Base-by-base conservation (phyloP, 768 basidiomycete genomes). In the Boletus bicolor region DNA sequence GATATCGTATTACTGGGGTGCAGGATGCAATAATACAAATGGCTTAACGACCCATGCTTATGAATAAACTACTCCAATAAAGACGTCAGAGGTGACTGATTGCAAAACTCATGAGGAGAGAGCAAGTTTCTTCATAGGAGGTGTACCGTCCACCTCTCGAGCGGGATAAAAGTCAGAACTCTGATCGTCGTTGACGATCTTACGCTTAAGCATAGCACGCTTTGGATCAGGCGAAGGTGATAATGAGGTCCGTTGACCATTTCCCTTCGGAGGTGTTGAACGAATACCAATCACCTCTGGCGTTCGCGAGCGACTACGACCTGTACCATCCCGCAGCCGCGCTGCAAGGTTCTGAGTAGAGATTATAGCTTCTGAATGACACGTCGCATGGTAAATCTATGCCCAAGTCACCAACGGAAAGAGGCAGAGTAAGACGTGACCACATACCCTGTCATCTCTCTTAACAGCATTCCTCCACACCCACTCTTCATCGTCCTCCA, bases 401-500 rank as follows among this genome's bases (percentile, higher is more conserved):
- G 21, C 46, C 19, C 50, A 51, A 12, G 49, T 61, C n/a, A 59
- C 21, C 37, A 50, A 49, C 48, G 26, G 17, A 41, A 37, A 17
- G 54, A 1, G 30, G 15, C 11, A 5, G 26, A 36, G 21, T 51
- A 30, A 56, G 49, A 41, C 26, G n/a, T 32, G 17, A 49, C 21
- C 48, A 74, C 86, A 52, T 69, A 93, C 93, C 77, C 82, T 82
- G 54, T 89, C 89, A 60, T 96, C 91, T 57, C 87, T 86, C 71
- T 79, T 83, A 19, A 92, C 78, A 0, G 95, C 93, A 67, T 99
- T 96, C 68, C 82, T 84, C 93, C 93, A 99, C 12, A 97, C 89
- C 95, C 95, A 98, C 57, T 97, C 96, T 75, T 98, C 96, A 57
- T 95, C 93, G 46, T 97, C 95, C 68, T 98, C 93, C 54, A 86